Evolutionary conservation across 208 protist species (phyloP), one percentile per base, ranked within the genome.

Genomic region (Crithidia bombi): DNA sequence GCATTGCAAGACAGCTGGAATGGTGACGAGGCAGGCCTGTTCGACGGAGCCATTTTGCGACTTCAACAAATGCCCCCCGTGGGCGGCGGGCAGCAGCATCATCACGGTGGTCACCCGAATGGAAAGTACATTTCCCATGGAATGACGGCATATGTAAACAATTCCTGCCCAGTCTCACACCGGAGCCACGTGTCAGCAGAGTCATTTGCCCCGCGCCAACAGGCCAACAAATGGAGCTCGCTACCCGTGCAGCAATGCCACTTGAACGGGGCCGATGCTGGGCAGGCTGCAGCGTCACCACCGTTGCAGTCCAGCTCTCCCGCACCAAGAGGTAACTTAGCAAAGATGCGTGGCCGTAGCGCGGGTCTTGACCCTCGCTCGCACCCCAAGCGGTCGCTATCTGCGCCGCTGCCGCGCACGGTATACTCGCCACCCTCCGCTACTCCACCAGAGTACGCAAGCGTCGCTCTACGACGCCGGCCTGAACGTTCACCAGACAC

Each of bases 11-110:
- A 94, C 9, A 59, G 46, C 21, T 70, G 68, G 50, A 70, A 44
- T 46, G 86, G 82, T 3, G 49, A 47, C 5, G 81, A 90, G 14
- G 77, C 91, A 5, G 89, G 83, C 3, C 73, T 96, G 3, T 76
- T 77, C 46, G 74, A 92, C 32, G 87, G 89, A 5, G 74, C 84
- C 0, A 69, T 84, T 23, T 62, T 96, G 39, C 73, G 73, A 1
- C 66, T 94, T 26, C 75, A 81, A 33, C 81, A 81, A 14, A 59
- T 51, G 33, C 26, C 62, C 1, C 47, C 61, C 15, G 47, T 43
- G 43, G 26, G 36, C 64, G 19, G 5, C 21, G 30, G 25, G 19
- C 5, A 19, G 15, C 51, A 33, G 12, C 25, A 5, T 15, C 28
- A 23, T 38, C 51, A 38, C 25, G 28, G 28, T n/a, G n/a, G n/a